phyloP scores from a whole-genome alignment of 768 basidiomycete species.

The Pleurotus tuber-regium region DNA sequence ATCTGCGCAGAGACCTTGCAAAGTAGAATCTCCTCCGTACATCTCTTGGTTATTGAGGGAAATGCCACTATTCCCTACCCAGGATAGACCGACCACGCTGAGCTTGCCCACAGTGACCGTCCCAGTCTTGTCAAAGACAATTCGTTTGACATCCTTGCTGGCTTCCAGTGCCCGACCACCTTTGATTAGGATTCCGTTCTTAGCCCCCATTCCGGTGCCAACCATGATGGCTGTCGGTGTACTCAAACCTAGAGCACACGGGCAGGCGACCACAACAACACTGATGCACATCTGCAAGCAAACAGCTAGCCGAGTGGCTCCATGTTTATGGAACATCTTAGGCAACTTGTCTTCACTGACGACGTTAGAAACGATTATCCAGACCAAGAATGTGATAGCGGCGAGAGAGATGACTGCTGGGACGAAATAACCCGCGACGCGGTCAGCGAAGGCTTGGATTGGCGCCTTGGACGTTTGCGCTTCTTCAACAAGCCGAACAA shows the following conservation, averaged over 20 bases:
- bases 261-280: slow-evolving; percentile 97
- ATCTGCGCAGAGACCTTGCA: slow-evolving; percentile 55
- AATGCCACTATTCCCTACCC: slow-evolving; percentile 45
- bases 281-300: slow-evolving; percentile 97
- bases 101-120: slow-evolving; percentile 96
- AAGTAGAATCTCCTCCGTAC: slow-evolving; percentile 40
- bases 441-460: slow-evolving; percentile 96
- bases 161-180: slow-evolving; percentile 94
- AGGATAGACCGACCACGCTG: slow-evolving; percentile 70
- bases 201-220: slow-evolving; percentile 94
- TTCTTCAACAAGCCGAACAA: slow-evolving; percentile 95
- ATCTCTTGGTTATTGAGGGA: slow-evolving; percentile 29
- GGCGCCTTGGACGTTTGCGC: slow-evolving; percentile 98
- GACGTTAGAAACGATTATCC: slow-evolving; percentile 73
- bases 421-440: slow-evolving; percentile 92
- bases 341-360: slow-evolving; percentile 64
- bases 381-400: slow-evolving; percentile 73
- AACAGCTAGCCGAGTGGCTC: slow-evolving; percentile 82
- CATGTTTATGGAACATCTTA: slow-evolving; percentile 79
- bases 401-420: slow-evolving; percentile 87
- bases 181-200: slow-evolving; percentile 98
- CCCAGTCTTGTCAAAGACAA: slow-evolving; percentile 96
- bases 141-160: slow-evolving; percentile 73
- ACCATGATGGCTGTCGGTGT: slow-evolving; percentile 99
- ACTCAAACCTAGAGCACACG: slow-evolving; percentile 93